phyloP scores from a whole-genome alignment of 192 early-diverging fungal genomes.

The Coemansia sp. region DNA sequence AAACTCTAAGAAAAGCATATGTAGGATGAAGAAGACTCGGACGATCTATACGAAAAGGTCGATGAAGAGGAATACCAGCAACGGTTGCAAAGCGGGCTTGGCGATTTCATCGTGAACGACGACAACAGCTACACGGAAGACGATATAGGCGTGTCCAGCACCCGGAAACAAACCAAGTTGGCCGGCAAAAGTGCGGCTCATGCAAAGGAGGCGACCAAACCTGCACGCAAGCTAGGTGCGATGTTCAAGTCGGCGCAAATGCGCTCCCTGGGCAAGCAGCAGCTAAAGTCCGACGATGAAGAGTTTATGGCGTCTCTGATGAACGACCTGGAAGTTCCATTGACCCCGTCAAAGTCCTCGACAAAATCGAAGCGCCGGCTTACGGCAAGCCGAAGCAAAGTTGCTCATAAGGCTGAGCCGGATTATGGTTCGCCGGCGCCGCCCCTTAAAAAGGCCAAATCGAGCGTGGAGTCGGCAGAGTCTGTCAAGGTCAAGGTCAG shows the following conservation, averaged over 20 bases:
- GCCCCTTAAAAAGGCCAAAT: constrained; percentile 20
- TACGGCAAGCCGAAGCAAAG: not conserved
- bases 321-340: constrained; percentile 33
- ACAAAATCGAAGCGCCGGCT: constrained; percentile 17
- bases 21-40: constrained; percentile 14
- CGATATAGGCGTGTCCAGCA: constrained; percentile 23
- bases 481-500: not conserved
- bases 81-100: constrained; percentile 16
- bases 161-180: constrained; percentile 1
- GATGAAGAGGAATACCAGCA: constrained; percentile 48
- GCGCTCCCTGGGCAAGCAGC: constrained; percentile 2
- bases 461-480: not conserved
- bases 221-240: constrained; percentile 21
- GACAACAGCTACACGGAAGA: constrained; percentile 35
- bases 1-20: constrained; percentile 12
- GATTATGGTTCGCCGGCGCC: constrained; percentile 3
- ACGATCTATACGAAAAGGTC: constrained; percentile 34
- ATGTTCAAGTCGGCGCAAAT: constrained; percentile 49
- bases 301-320: constrained; percentile 48
- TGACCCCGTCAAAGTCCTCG: constrained; percentile 26
- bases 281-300: constrained; percentile 29
- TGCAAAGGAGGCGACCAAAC: not conserved
- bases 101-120: constrained; percentile 54
- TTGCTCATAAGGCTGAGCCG: constrained; percentile 11
- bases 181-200: too few species aligned